phyloP scores from a whole-genome alignment of 1,139 yeast genomes.

The Scheffersomyces insectosa region DNA sequence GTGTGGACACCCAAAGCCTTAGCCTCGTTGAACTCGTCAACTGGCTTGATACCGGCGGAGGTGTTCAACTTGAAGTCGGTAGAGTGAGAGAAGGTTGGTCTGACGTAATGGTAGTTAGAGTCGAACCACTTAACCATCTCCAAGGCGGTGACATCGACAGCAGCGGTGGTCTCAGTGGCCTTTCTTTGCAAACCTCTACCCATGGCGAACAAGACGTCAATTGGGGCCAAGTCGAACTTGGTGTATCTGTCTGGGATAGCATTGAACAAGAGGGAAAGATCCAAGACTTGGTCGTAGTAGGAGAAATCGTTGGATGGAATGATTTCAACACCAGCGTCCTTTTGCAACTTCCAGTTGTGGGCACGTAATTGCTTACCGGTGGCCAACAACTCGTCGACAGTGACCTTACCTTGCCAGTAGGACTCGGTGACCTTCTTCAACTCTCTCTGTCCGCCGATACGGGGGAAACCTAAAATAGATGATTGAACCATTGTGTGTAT shows the following conservation, averaged over 20 bases:
- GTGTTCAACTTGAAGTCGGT: constrained; percentile 90
- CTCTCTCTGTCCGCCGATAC: constrained; percentile 99
- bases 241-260: constrained; percentile 96
- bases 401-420: constrained; percentile 95
- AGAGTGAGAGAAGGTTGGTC: constrained; percentile 97
- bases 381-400: constrained; percentile 82
- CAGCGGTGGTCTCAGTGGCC: constrained; percentile 82
- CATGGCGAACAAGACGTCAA: constrained; percentile 97
- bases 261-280: constrained; percentile 88
- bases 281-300: constrained; percentile 95
- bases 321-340: constrained; percentile 95
- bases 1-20: constrained; percentile 94
- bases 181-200: constrained; percentile 99
- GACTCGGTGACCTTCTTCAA: constrained; percentile 97
- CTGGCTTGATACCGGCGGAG: constrained; percentile 82
- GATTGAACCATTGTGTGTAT: constrained; percentile 77
- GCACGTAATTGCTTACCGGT: constrained; percentile 96
- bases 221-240: constrained; percentile 83
- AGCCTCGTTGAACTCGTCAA: constrained; percentile 96
- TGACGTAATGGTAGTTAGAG: constrained; percentile 98
- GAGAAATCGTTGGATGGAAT: constrained; percentile 98
- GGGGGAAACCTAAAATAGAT: constrained; percentile 98
- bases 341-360: constrained; percentile 96
- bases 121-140: constrained; percentile 99
- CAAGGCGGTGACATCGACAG: constrained; percentile 97